Evolutionary conservation across 768 basidiomycete genomes (phyloP).

Genomic region (Pleurotus cornucopiae): DNA sequence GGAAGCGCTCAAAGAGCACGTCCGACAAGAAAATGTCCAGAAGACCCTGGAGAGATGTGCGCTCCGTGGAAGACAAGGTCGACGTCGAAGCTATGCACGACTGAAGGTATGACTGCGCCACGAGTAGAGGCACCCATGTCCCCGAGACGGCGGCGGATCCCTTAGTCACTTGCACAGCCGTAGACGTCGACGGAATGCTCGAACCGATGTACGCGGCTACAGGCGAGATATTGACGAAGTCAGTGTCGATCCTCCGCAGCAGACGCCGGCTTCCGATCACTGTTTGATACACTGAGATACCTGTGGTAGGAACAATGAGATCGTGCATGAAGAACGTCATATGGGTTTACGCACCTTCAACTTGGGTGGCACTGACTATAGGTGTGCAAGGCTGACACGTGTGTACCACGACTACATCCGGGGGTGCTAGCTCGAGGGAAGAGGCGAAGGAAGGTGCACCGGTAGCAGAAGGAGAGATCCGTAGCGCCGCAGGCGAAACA

Average conservation of each 20-base stretch:
- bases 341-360: conserved; percentile 52
- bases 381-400: conserved; percentile 63
- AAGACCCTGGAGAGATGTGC: conserved; percentile 15
- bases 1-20: conserved; percentile 58
- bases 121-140: conserved; percentile 64
- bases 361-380: conserved; percentile 59
- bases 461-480: conserved; percentile 24
- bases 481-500: conserved; percentile 25
- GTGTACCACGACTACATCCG: conserved; percentile 49
- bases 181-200: conserved; percentile 35
- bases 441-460: conserved; percentile 26
- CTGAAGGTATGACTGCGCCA: conserved; percentile 48
- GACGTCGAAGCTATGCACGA: conserved; percentile 31
- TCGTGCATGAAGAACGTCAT: background rate
- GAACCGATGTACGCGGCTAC: conserved; percentile 44
- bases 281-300: conserved; percentile 74
- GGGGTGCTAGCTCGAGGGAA: conserved; percentile 23
- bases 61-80: background rate
- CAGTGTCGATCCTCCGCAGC: conserved; percentile 72
- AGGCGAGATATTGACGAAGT: conserved; percentile 70
- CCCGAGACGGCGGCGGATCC: conserved; percentile 54
- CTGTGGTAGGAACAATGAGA: conserved; percentile 27
- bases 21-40: conserved; percentile 61
- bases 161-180: conserved; percentile 47
- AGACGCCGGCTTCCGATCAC: conserved; percentile 50